Evolutionary conservation across 164 flowering plant genomes (phyloP), one percentile per base, ranked within the genome.

Genomic region (Aristolochia californica): DNA sequence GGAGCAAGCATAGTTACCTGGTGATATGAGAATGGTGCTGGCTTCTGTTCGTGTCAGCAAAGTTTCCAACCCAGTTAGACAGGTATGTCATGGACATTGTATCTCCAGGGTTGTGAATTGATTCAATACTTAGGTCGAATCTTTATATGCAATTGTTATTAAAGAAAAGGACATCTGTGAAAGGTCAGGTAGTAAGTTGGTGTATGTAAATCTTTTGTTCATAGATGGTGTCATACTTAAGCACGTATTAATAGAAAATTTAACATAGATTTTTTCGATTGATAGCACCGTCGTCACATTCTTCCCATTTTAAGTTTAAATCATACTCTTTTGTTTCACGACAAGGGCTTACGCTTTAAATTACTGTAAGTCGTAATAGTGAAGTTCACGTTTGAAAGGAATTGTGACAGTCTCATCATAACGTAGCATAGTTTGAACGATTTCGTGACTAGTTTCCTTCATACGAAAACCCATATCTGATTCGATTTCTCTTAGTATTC

Each of bases 81-180:
- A 85, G 99, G 99, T 90, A 77, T 47, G 64, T 51, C 16, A n/a
- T n/a, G n/a, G n/a, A n/a, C 10, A 27, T 47, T 47, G 20, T 4
- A 47, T 12, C 5, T 27, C 26, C 22, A 54, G n/a, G 17, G 20
- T 54, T 27, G n/a, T 54, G 1, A 15, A 28, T 23, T 16, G 14
- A 11, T 27, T 28, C 56, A 54, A 9, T 54, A 23, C 15, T 23
- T 27, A 22, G 23, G 53, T 49, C 10, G 10, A 21, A 13, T 5
- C 98, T 25, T 74, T 86, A 77, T 96, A 84, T 14, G 98, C 88
- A 82, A 91, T 96, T 13, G 62, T 80, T 64, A 91, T 88, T 62
- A 76, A 86, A 68, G 98, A 91, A 68, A 88, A 75, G 66, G 82
- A 68, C 63, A 69, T 86, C 62, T 91, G 83, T 57, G 78, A 83